phyloP scores from a whole-genome alignment of 2,329 filamentous ascomycete genomes.

The Fusarium sulawesiense region DNA sequence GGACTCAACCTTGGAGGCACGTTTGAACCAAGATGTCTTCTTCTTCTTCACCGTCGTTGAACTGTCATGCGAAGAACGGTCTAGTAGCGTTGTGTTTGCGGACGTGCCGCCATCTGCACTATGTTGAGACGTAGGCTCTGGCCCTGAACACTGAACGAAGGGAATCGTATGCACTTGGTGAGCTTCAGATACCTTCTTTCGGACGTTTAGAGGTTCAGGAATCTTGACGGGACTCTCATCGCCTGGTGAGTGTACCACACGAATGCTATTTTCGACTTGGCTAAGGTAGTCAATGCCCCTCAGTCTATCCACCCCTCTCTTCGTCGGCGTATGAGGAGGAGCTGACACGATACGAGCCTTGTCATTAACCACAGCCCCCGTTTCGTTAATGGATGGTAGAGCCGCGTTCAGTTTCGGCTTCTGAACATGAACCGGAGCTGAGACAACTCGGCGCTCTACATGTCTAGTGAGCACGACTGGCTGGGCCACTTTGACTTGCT shows the following conservation, averaged over 20 bases:
- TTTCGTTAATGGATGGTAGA: conserved; percentile 64
- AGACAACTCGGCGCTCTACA: conserved; percentile 60
- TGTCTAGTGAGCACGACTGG: conserved; percentile 50
- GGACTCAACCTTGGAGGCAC: conserved; percentile 55
- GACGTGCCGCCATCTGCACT: neutral
- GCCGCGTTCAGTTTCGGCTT: conserved; percentile 53
- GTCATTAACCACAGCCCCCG: conserved; percentile 45
- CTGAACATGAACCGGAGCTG: conserved; percentile 62
- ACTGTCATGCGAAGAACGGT: conserved; percentile 29
- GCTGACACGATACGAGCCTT: conserved; percentile 61
- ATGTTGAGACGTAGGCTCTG: conserved; percentile 18
- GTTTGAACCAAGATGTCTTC: conserved; percentile 64
- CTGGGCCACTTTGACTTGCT: conserved; percentile 48
- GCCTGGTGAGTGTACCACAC: conserved; percentile 64
- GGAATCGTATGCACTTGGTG: conserved; percentile 38
- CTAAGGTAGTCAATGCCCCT: conserved; percentile 59
- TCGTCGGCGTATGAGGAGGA: conserved; percentile 53
- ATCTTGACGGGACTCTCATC: conserved; percentile 49
- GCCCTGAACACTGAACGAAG: conserved; percentile 28
- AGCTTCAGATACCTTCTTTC: conserved; percentile 52
- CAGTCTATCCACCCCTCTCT: conserved; percentile 48
- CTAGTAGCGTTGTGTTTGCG: conserved; percentile 28
- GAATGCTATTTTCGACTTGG: conserved; percentile 63
- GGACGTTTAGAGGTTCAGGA: conserved; percentile 56
- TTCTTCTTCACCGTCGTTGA: conserved; percentile 53